Conservation (phyloP, 2,329 filamentous ascomycete species). For the Zymoseptoria pseudotritici region DNA sequence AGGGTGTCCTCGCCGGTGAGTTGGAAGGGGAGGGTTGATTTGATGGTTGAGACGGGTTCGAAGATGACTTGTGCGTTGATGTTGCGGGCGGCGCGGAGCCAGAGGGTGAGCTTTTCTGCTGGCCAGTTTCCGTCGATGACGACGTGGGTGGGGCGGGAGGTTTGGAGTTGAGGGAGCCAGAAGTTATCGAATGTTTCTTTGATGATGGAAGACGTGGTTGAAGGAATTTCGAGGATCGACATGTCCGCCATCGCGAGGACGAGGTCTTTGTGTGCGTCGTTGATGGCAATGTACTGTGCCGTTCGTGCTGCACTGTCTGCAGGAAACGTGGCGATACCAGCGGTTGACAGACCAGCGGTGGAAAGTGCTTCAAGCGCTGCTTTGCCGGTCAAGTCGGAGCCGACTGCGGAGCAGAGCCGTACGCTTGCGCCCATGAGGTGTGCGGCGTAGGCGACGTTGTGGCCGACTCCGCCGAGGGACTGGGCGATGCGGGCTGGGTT, state of each 20-base stretch:
- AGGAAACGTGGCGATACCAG: slow-evolving; percentile 49
- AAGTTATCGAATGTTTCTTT: slow-evolving; percentile 37
- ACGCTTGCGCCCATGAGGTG: slow-evolving; percentile 61
- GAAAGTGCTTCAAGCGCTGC: slow-evolving; percentile 62
- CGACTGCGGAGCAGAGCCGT: slow-evolving; percentile 71
- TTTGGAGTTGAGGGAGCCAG: slow-evolving; percentile 54
- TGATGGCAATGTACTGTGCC: slow-evolving; percentile 86
- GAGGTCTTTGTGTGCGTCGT: slow-evolving; percentile 74
- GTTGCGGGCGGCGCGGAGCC: slow-evolving; percentile 56
- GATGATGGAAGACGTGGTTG: slow-evolving; percentile 27
- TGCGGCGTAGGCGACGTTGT: slow-evolving; percentile 82
- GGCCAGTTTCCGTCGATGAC: slow-evolving; percentile 87
- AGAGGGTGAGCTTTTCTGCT: slow-evolving; percentile 55
- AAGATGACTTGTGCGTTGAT: slow-evolving; percentile 60
- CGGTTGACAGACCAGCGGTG: slow-evolving; percentile 55
- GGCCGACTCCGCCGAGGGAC: slow-evolving; percentile 81
- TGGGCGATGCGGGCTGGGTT: slow-evolving; percentile 77
- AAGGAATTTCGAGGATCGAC: slow-evolving; percentile 59
- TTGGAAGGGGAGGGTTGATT: slow-evolving; percentile 62
- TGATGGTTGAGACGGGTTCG: slow-evolving; percentile 81
- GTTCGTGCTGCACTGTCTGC: slow-evolving; percentile 53
- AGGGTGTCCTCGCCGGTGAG: slow-evolving; percentile 8
- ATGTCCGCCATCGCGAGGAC: slow-evolving; percentile 95
- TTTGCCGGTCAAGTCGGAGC: slow-evolving; percentile 69
- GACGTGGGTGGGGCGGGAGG: slow-evolving; percentile 62